Conservation (phyloP, 805 yeast genomes). For the Sporopachydermia lactativora region DNA sequence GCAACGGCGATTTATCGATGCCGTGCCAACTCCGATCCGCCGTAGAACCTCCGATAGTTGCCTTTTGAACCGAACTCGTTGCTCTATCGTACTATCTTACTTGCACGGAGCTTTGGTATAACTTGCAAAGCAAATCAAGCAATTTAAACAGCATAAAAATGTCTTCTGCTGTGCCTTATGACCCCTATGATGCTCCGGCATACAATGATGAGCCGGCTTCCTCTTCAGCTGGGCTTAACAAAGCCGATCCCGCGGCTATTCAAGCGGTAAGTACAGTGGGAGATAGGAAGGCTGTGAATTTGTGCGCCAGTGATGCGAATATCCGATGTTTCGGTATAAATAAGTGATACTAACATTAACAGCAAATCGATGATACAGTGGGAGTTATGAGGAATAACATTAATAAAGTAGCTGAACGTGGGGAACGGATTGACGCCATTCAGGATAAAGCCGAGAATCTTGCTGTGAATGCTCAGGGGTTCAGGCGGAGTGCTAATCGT, state of each 20-base stretch:
- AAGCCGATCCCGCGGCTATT: slow-evolving; percentile 62
- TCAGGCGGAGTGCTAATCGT: slow-evolving; percentile 92
- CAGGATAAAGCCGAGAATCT: slow-evolving; percentile 89
- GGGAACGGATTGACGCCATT: slow-evolving; percentile 82
- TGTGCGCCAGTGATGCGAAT: slow-evolving; percentile 20
- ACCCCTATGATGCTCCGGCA: slow-evolving; percentile 67
- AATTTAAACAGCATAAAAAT: too few relatives aligned
- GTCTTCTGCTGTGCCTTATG: slow-evolving; percentile 76
- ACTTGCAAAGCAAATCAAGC: too few relatives aligned
- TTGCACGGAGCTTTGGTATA: too few relatives aligned
- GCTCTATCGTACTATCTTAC: too few relatives aligned
- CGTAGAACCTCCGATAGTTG: too few relatives aligned
- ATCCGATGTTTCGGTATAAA: slow-evolving; percentile 12
- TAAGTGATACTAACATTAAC: slow-evolving; percentile 18
- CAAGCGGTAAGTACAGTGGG: slow-evolving; percentile 47
- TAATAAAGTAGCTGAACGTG: slow-evolving; percentile 89
- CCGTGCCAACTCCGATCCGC: too few relatives aligned
- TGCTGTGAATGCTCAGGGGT: slow-evolving; percentile 86
- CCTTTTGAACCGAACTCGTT: too few relatives aligned
- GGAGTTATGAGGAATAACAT: slow-evolving; percentile 96
- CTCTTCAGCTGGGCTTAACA: slow-evolving; percentile 24
- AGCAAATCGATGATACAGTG: slow-evolving; percentile 90
- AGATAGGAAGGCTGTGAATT: slow-evolving; percentile 22
- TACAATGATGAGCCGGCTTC: slow-evolving; percentile 18
- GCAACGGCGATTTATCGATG: too few relatives aligned